Evolutionary conservation across 176 grass and related monocot species (phyloP).

Genomic region (Aegilops speltoides): DNA sequence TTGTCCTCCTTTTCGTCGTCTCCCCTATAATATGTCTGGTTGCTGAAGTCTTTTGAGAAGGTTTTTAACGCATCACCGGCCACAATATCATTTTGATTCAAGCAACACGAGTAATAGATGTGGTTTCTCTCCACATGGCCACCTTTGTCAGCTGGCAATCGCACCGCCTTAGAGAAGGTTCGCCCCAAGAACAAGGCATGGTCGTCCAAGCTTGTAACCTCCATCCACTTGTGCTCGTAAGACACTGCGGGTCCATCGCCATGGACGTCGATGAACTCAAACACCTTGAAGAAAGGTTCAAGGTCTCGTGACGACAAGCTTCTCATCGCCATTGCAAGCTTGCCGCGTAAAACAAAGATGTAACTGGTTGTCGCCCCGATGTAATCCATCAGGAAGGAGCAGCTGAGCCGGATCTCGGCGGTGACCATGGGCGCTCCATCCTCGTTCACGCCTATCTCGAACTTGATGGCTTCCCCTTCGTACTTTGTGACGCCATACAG

Average conservation of each 20-base stretch:
- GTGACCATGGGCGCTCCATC: background rate
- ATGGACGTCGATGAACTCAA: background rate
- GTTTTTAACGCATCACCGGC: background rate
- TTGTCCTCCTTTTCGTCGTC: background rate
- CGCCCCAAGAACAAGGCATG: background rate
- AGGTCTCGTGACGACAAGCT: background rate
- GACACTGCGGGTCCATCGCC: background rate
- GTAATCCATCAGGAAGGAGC: background rate
- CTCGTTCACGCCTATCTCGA: too few relatives aligned
- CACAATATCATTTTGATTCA: background rate
- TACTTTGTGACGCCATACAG: background rate
- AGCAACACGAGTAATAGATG: background rate
- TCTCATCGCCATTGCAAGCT: background rate
- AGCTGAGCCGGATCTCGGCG: too few relatives aligned
- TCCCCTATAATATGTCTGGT: background rate
- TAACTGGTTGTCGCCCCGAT: background rate
- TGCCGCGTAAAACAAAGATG: background rate
- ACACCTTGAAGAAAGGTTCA: background rate
- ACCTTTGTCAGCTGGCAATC: background rate
- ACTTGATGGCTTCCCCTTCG: too few relatives aligned
- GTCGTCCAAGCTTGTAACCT: background rate
- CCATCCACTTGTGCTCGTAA: background rate
- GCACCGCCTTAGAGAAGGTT: background rate
- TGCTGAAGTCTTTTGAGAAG: background rate
- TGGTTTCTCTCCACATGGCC: background rate